These are phyloP conservation scores for Hortiboletus campestris DNA, from an alignment of 768 basidiomycete species.

Conservation along the genomic window DNA sequence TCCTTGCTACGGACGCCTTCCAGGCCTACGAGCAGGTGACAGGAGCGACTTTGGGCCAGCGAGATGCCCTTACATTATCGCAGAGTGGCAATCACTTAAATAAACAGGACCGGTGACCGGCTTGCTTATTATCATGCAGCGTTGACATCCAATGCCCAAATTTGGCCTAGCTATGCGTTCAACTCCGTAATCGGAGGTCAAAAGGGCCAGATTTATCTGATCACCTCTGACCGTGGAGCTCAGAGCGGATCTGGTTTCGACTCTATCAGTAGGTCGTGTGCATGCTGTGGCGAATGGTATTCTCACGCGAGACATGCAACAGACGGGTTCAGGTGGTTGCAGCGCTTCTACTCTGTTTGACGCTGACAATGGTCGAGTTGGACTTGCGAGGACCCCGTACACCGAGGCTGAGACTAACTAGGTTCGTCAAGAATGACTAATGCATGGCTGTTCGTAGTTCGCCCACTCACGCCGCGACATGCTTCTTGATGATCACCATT, in stretches of 20 bases:
- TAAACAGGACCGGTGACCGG: slow-evolving; percentile 44
- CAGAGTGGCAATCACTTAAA: background rate
- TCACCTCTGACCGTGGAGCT: slow-evolving; percentile 49
- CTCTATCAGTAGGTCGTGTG: slow-evolving; percentile 51
- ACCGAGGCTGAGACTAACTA: slow-evolving; percentile 46
- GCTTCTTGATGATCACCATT: too few relatives aligned
- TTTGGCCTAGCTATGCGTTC: slow-evolving; percentile 66
- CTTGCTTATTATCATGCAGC: slow-evolving; percentile 47
- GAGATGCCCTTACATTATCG: slow-evolving; percentile 9
- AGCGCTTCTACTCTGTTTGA: slow-evolving; percentile 63
- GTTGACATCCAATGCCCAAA: slow-evolving; percentile 63
- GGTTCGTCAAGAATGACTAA: background rate
- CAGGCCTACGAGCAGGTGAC: slow-evolving; percentile 52
- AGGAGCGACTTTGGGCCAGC: slow-evolving; percentile 51
- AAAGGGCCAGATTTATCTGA: slow-evolving; percentile 31
- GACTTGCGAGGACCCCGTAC: slow-evolving; percentile 33
- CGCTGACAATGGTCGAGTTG: slow-evolving; percentile 27
- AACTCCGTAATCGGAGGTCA: slow-evolving; percentile 59
- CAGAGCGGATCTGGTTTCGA: slow-evolving; percentile 56
- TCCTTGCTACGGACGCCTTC: slow-evolving; percentile 61
- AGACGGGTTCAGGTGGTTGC: slow-evolving; percentile 59
- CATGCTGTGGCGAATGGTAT: background rate
- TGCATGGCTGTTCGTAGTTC: background rate
- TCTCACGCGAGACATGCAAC: background rate
- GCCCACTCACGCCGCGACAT: too few relatives aligned